Evolutionary conservation across 129 eudicot species (phyloP), one percentile per base, ranked within the genome.

Genomic region (Apium graveolens): DNA sequence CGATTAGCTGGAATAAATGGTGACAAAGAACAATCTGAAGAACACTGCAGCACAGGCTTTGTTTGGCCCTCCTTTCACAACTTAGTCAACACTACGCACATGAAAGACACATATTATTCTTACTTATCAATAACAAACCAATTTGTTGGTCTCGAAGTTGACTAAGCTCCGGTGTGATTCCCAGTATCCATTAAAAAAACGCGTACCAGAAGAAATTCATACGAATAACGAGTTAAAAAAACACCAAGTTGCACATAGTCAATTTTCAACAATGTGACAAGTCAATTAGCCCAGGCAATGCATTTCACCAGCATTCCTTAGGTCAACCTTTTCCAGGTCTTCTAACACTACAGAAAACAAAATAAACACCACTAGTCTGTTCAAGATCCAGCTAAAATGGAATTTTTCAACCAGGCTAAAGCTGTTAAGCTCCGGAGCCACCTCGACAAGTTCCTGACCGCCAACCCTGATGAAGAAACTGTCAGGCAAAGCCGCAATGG

Each of bases 11-110:
- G 97, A 41, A 92, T 90, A 78, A 73, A 84, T 0, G 96, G 96
- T 38, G 97, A 96, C 0, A 90, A 80, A 21, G 85, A 79, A 44
- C 97, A 92, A 31, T 84, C 86, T 0, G 85, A 2, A 1, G 82
- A 48, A 35, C 97, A 92, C 13, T 17, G 91, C 97, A 17, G 96
- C 97, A 77, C 97, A 92, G 2, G 97, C 96, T 7, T 87, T 86
- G 31, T 86, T 85, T 57, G 90, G 85, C 31, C 91, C 97, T 39
- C 88, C 92, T 78, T 91, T 84, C 34, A 35, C 37, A n/a, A n/a
- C n/a, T n/a, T n/a, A n/a, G n/a, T n/a, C n/a, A n/a, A n/a, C n/a
- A n/a, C n/a, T n/a, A n/a, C n/a, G n/a, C n/a, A n/a, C n/a, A n/a
- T n/a, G n/a, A n/a, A n/a, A n/a, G n/a, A n/a, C n/a, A n/a, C n/a